A percentile compares a stretch with the other conserved stretches of the same genome.
Conservation (phyloP, 2,329 filamentous ascomycete species). For the Meredithiella fracta region DNA sequence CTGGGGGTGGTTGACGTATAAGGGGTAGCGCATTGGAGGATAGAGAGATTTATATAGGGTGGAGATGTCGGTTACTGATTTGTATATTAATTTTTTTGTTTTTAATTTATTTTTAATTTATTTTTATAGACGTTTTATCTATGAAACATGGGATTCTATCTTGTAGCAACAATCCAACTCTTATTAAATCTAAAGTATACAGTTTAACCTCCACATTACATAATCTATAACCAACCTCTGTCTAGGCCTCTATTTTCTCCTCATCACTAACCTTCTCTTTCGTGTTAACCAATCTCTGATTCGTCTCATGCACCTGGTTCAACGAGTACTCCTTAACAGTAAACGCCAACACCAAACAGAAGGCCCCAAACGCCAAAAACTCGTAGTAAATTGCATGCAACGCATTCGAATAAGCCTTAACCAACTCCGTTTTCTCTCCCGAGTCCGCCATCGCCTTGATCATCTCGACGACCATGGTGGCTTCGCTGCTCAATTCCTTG, state of each 20-base stretch:
- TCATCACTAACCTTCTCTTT: constrained; percentile 1
- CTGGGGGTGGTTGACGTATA: constrained; percentile 51
- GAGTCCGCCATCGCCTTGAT: constrained; percentile 34
- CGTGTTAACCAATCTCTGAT: constrained; percentile 12
- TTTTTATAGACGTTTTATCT: no score
- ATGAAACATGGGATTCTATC: no score
- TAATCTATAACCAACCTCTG: no score
- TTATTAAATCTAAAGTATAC: no score
- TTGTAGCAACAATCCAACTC: no score
- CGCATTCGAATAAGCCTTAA: constrained; percentile 21
- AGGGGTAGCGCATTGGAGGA: constrained; percentile 28
- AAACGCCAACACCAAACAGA: constrained; percentile 21
- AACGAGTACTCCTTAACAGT: constrained; percentile 20
- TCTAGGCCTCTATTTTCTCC: not conserved
- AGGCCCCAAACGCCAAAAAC: constrained; percentile 20
- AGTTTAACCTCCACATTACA: no score
- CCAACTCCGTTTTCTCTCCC: constrained; percentile 18
- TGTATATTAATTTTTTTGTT: constrained; percentile 1
- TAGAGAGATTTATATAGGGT: not conserved
- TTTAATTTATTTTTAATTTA: not conserved
- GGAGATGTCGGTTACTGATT: not conserved
- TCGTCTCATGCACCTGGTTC: constrained; percentile 21
- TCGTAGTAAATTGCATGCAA: constrained; percentile 22
- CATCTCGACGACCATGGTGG: constrained; percentile 40
- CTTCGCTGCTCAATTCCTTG: constrained; percentile 37